These are phyloP conservation scores for Zizania palustris DNA, from an alignment of 202 grass and related monocot genomes.

Conservation along the genomic window DNA sequence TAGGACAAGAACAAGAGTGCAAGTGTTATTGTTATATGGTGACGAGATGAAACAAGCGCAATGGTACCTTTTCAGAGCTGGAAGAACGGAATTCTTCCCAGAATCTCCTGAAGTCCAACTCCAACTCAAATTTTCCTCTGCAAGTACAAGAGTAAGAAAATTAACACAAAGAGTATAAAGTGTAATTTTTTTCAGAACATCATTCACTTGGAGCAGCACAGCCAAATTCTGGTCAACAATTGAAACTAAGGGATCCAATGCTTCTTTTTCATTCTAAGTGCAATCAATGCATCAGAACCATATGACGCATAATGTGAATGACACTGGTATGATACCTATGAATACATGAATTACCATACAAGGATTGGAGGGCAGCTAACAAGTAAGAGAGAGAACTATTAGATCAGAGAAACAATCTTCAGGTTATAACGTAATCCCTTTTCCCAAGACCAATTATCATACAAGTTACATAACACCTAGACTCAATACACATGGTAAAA, in stretches of 20 bases:
- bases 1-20: slow-evolving; percentile 35
- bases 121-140: slow-evolving; percentile 94
- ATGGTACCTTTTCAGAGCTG: slow-evolving; percentile 89
- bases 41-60: slow-evolving; percentile 35
- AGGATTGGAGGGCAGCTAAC: slow-evolving; percentile 21
- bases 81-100: slow-evolving; percentile 99
- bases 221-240: slow-evolving; percentile 29
- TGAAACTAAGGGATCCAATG: slow-evolving; percentile 19
- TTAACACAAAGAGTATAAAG: slow-evolving; percentile 30
- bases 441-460: not conserved
- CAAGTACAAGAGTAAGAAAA: slow-evolving; percentile 40
- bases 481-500: slow-evolving; percentile 11
- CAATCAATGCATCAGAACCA: slow-evolving; percentile 15
- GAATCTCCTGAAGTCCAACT: slow-evolving; percentile 86
- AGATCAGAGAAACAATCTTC: slow-evolving; percentile 2
- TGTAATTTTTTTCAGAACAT: slow-evolving; percentile 28
- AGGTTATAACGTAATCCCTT: slow-evolving; percentile 1
- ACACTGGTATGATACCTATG: slow-evolving; percentile 15
- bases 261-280: slow-evolving; percentile 30
- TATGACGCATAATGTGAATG: slow-evolving; percentile 32
- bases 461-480: not conserved
- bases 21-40: slow-evolving; percentile 31
- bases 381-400: slow-evolving; percentile 10
- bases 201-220: slow-evolving; percentile 31
- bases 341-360: slow-evolving; percentile 26